Evolutionary conservation across 352 stramenopile species (phyloP).

Genomic region (Elongisporangium senticosum): DNA sequence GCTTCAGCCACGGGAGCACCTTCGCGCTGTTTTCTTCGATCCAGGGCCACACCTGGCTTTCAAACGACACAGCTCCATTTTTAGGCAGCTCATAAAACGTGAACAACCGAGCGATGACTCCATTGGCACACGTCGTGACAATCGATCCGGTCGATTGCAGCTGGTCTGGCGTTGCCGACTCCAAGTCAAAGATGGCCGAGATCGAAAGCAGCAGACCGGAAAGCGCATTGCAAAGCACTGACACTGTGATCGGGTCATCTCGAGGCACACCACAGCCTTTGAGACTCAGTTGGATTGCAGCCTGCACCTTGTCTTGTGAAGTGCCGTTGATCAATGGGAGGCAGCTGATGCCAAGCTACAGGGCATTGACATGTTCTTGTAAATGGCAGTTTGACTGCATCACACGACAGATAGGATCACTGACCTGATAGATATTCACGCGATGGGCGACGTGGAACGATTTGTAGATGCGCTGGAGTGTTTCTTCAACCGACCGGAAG

Average conservation of each 20-base stretch:
- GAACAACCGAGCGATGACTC: slow-evolving; percentile 48
- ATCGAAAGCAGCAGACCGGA: slow-evolving; percentile 49
- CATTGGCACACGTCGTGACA: slow-evolving; percentile 43
- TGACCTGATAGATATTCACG: slow-evolving; percentile 50
- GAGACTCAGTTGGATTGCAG: slow-evolving; percentile 52
- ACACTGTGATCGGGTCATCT: slow-evolving; percentile 29
- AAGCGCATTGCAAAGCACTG: slow-evolving; percentile 32
- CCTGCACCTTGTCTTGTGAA: slow-evolving; percentile 47
- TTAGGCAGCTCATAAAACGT: slow-evolving; percentile 32
- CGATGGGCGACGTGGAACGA: slow-evolving; percentile 57
- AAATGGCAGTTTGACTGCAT: too few relatives aligned
- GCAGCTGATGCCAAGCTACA: slow-evolving; percentile 47
- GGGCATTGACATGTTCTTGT: too few relatives aligned
- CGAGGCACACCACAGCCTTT: slow-evolving; percentile 26
- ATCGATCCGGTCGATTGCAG: slow-evolving; percentile 53
- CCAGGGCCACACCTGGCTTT: slow-evolving; percentile 51
- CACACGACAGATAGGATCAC: not conserved
- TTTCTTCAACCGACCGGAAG: slow-evolving; percentile 61
- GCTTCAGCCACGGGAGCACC: slow-evolving; percentile 58
- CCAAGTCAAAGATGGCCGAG: slow-evolving; percentile 57
- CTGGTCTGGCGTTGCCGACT: slow-evolving; percentile 39
- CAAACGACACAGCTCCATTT: slow-evolving; percentile 25
- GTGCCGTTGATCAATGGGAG: slow-evolving; percentile 49
- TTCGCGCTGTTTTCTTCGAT: slow-evolving; percentile 52
- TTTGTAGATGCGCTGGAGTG: slow-evolving; percentile 55